Evolutionary conservation across 352 stramenopile species (phyloP), one percentile per base, ranked within the genome.

Genomic region (Pythium sp.): DNA sequence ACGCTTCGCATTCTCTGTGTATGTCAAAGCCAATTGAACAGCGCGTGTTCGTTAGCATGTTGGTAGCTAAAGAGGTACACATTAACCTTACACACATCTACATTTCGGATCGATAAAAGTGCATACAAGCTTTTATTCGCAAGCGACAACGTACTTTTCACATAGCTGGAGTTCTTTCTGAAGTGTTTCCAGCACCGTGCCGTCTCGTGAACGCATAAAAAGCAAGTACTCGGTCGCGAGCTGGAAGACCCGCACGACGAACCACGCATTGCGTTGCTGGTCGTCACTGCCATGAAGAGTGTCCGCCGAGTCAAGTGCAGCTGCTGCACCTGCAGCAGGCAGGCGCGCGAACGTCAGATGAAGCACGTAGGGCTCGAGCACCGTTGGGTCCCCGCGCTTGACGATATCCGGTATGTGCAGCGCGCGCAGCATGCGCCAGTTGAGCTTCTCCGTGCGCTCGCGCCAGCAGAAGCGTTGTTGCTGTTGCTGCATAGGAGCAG

Each of bases 191-290:
- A 93, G 59, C 34, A 90, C 69, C 15, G 80, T 65, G 6, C 75
- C 72, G 43, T 92, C 86, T 24, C 79, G 68, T 7, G 82, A 72
- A 1, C 86, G 72, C 69, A 91, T 78, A 65, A 83, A 94, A 14
- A 92, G 79, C 62, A 94, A 34, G 72, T 87, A 94, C 68, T 94
- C 86, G 79, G 90, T 91, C 9, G 86, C 62, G 46, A 94, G 69
- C 71, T 94, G 86, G 30, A 94, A 58, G 43, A 91, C 56, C 5
- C 82, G 82, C 71, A 90, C 76, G 15, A 93, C 26, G 72, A 90
- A 89, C 86, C 86, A 93, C 43, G 75, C 81, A 60, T 90, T 81
- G 53, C 78, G 78, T 38, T 67, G 34, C 18, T 68, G 51, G 20
- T 60, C 67, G 28, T 56, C 57, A 15, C 51, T 41, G 24, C 43